Evolutionary conservation across 805 yeast genomes (phyloP).

Genomic region (Wickerhamiella azymoides): DNA sequence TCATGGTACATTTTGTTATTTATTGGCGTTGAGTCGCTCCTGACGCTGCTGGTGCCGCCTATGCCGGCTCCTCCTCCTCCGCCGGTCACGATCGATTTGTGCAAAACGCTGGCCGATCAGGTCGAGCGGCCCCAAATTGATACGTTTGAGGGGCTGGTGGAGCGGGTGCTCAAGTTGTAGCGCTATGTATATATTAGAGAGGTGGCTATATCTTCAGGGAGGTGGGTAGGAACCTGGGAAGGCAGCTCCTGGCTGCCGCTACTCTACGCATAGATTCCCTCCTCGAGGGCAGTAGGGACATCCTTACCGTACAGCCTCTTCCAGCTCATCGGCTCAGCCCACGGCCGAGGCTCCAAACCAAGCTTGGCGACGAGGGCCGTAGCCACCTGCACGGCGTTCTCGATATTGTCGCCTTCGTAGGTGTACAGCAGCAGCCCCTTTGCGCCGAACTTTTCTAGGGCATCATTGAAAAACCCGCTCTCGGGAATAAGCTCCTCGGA

Average conservation of each 20-base stretch:
- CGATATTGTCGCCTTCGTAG: constrained; percentile 81
- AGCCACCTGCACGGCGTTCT: constrained; percentile 50
- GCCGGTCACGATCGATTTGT: constrained; percentile 5
- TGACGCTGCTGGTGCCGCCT: constrained; percentile 41
- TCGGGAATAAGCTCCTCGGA: constrained; percentile 3
- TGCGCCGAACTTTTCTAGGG: not conserved
- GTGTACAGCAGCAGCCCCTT: constrained; percentile 38
- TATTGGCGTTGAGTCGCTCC: constrained; percentile 69
- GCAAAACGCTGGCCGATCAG: constrained; percentile 1
- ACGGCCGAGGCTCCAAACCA: constrained; percentile 13
- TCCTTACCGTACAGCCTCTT: constrained; percentile 68
- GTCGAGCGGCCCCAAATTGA: not conserved
- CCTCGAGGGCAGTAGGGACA: constrained; percentile 54
- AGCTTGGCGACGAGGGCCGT: constrained; percentile 24
- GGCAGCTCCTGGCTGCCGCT: no score
- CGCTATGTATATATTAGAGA: no score
- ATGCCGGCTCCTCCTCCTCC: not conserved
- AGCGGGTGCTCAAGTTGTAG: not conserved
- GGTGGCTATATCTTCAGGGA: no score
- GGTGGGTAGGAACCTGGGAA: no score
- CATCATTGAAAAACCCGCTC: not conserved
- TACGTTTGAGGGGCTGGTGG: not conserved
- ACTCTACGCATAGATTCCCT: constrained; percentile 52
- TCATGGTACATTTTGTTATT: constrained; percentile 92
- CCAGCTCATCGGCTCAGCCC: constrained; percentile 59